A percentile compares a stretch with the other conserved stretches of the same genome.
Evolutionary conservation across 2,329 filamentous ascomycete genomes (phyloP).

Genomic region (Mycocentrospora acerina): DNA sequence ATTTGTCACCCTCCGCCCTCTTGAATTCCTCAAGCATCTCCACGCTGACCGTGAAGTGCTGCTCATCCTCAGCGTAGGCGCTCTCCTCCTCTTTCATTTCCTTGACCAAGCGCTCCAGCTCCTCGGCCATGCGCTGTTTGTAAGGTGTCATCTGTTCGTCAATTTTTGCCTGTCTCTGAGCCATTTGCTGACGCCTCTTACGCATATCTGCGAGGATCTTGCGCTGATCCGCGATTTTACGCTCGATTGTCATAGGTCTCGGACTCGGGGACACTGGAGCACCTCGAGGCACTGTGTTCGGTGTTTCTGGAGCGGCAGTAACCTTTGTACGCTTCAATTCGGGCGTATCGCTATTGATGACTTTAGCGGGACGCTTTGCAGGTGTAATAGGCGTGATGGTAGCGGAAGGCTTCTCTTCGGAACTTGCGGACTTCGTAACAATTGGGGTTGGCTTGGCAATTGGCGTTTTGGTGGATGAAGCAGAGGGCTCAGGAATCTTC

Average conservation of each 20-base stretch:
- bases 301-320: not conserved
- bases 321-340: slow-evolving; percentile 15
- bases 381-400: not conserved
- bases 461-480: slow-evolving; percentile 1
- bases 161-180: slow-evolving; percentile 17
- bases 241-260: slow-evolving; percentile 5
- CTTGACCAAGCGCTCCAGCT: slow-evolving; percentile 19
- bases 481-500: not conserved
- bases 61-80: slow-evolving; percentile 14
- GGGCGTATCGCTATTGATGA: not conserved
- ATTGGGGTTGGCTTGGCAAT: slow-evolving; percentile 1
- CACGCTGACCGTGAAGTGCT: slow-evolving; percentile 14
- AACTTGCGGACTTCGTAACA: slow-evolving; percentile 1
- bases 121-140: slow-evolving; percentile 19
- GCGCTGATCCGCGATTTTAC: slow-evolving; percentile 17
- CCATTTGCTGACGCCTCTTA: slow-evolving; percentile 14
- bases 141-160: slow-evolving; percentile 16
- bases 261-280: slow-evolving; percentile 5
- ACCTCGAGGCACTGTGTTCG: not conserved
- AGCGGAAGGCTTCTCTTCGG: slow-evolving; percentile 1
- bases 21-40: slow-evolving; percentile 21
- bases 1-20: slow-evolving; percentile 3
- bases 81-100: slow-evolving; percentile 21
- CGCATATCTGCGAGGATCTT: slow-evolving; percentile 16
- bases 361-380: slow-evolving; percentile 8